Percentiles rank a stretch among this genome's conserved stretches.
Conservation (phyloP, 2,329 filamentous ascomycete genomes). For the Aspergillus intermedius region DNA sequence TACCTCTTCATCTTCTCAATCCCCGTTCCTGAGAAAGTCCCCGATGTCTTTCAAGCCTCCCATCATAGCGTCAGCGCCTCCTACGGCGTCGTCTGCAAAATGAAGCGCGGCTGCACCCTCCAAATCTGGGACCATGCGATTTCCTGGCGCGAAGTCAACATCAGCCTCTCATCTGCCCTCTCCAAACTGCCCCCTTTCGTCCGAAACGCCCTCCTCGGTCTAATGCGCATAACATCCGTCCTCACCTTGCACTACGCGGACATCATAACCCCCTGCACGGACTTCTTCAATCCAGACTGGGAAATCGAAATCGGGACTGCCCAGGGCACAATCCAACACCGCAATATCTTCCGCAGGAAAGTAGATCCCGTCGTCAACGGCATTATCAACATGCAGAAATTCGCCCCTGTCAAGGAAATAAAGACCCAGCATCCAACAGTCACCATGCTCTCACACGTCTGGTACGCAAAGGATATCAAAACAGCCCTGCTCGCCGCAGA, state of each 20-base stretch:
- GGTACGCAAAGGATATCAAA: slow-evolving; percentile 56
- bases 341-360: slow-evolving; percentile 53
- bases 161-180: slow-evolving; percentile 45
- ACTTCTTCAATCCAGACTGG: slow-evolving; percentile 60
- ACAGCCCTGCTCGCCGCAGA: slow-evolving; percentile 58
- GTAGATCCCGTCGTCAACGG: slow-evolving; percentile 61
- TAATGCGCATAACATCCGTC: slow-evolving; percentile 45
- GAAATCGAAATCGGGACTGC: slow-evolving; percentile 56
- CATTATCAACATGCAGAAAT: slow-evolving; percentile 58
- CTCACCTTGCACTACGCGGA: slow-evolving; percentile 52
- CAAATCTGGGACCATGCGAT: slow-evolving; percentile 61
- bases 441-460: slow-evolving; percentile 57
- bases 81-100: slow-evolving; percentile 57
- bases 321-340: slow-evolving; percentile 51
- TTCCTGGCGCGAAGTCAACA: slow-evolving; percentile 52
- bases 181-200: slow-evolving; percentile 46
- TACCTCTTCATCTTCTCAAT: slow-evolving; percentile 53
- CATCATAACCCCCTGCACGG: slow-evolving; percentile 51
- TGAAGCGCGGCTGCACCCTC: slow-evolving; percentile 53
- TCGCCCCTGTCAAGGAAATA: slow-evolving; percentile 54
- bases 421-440: slow-evolving; percentile 55
- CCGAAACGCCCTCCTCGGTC: slow-evolving; percentile 42
- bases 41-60: slow-evolving; percentile 57
- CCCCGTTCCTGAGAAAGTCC: slow-evolving; percentile 50
- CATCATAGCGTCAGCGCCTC: slow-evolving; percentile 57